A percentile compares a stretch with the other conserved stretches of the same genome.
phyloP scores from a whole-genome alignment of 306 rosid species.

The Cicer arietinum region DNA sequence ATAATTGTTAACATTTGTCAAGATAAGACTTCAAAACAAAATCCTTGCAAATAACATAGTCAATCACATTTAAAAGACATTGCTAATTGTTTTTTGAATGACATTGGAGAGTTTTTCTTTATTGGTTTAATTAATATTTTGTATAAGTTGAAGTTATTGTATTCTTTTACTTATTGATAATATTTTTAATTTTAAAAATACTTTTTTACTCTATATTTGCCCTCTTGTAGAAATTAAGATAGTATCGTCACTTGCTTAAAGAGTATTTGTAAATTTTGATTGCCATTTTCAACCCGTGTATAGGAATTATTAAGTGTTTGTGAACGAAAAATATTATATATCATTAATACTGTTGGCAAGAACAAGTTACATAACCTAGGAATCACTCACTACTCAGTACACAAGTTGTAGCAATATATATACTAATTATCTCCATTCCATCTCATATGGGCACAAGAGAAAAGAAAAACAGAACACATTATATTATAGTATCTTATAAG shows the following conservation, averaged over 20 bases:
- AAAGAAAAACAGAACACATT: not conserved
- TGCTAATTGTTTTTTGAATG: too few species aligned
- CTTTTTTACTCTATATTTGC: not conserved
- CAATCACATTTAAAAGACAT: too few species aligned
- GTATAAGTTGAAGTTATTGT: not conserved
- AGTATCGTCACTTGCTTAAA: not conserved
- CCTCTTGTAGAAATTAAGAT: not conserved
- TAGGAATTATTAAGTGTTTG: not conserved
- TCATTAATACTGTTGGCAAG: constrained; percentile 1
- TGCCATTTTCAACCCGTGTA: not conserved
- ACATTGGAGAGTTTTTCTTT: too few species aligned
- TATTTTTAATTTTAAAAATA: not conserved
- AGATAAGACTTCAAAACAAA: too few species aligned
- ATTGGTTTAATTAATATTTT: too few species aligned
- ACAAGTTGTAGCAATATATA: not conserved
- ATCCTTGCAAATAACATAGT: too few species aligned
- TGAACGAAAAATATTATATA: not conserved
- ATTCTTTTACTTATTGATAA: not conserved
- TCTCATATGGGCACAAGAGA: constrained; percentile 9
- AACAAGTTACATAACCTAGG: constrained; percentile 5
- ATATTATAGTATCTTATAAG: constrained; percentile 14
- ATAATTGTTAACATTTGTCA: too few species aligned
- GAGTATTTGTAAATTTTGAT: not conserved
- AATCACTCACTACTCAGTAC: not conserved
- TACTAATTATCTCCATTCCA: not conserved